Percentiles rank a stretch among this genome's conserved stretches.
Evolutionary conservation across 2,329 filamentous ascomycete genomes (phyloP).

Genomic region (Plenodomus lindquistii): DNA sequence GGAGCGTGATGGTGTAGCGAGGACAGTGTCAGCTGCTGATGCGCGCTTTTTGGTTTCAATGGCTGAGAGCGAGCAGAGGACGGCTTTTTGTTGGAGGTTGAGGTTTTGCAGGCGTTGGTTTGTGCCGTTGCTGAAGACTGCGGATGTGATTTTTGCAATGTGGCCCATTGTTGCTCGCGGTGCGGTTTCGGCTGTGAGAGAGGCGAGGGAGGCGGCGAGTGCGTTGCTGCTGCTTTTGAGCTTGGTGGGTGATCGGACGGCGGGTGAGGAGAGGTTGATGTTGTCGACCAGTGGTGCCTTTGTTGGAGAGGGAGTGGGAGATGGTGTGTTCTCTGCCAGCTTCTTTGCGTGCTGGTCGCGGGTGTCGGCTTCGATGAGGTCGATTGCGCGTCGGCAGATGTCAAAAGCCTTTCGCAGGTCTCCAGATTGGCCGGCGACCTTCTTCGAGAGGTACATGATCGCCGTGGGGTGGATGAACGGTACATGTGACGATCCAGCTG

Average conservation of each 20-base stretch:
- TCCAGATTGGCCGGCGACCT: slow-evolving; percentile 90
- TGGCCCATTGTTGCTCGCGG: slow-evolving; percentile 89
- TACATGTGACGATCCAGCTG: slow-evolving; percentile 63
- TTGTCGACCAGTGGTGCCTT: slow-evolving; percentile 82
- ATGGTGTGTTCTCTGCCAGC: slow-evolving; percentile 51
- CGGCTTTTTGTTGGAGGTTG: slow-evolving; percentile 95
- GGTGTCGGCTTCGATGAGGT: slow-evolving; percentile 85
- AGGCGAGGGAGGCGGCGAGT: slow-evolving; percentile 54
- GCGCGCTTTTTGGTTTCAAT: slow-evolving; percentile 75
- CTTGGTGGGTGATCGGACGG: slow-evolving; percentile 49
- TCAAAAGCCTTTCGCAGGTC: slow-evolving; percentile 95
- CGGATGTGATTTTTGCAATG: slow-evolving; percentile 86
- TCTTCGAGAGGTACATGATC: slow-evolving; percentile 91
- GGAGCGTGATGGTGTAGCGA: slow-evolving; percentile 49
- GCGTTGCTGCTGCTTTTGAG: slow-evolving; percentile 25
- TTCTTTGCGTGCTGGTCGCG: slow-evolving; percentile 71
- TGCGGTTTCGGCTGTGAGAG: slow-evolving; percentile 74
- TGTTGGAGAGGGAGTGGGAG: slow-evolving; percentile 63
- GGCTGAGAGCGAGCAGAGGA: slow-evolving; percentile 83
- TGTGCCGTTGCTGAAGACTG: slow-evolving; percentile 88
- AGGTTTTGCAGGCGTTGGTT: slow-evolving; percentile 81
- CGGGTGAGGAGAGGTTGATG: slow-evolving; percentile 67
- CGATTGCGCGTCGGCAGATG: slow-evolving; percentile 85
- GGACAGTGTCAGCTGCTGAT: slow-evolving; percentile 31
- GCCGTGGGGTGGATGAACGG: slow-evolving; percentile 94